Conservation (phyloP, 352 stramenopile species). For the Pythium monospermum region DNA sequence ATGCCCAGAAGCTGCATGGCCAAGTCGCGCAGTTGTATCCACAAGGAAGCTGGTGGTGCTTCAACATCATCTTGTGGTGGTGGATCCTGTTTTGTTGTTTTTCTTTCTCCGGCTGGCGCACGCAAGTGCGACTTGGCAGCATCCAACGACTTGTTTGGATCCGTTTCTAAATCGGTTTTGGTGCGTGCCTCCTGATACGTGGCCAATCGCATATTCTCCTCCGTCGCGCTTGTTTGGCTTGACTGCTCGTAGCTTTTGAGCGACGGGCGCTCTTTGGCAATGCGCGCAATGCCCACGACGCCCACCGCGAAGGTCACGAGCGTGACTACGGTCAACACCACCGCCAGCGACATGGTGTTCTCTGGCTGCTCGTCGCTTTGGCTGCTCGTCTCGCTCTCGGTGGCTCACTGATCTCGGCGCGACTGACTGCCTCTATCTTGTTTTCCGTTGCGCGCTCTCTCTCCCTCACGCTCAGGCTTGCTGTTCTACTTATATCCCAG, state of each 20-base stretch:
- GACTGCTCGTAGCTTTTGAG: conserved; percentile 24
- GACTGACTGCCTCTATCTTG: neutral
- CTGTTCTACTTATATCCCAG: conserved; percentile 1
- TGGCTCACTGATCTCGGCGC: neutral
- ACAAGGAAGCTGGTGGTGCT: too few relatives aligned
- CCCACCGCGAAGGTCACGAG: conserved; percentile 16
- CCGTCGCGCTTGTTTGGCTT: neutral
- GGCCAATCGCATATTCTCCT: conserved; percentile 10
- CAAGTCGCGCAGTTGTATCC: neutral
- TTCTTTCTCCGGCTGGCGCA: neutral
- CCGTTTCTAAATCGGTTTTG: conserved; percentile 16
- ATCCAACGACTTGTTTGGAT: neutral
- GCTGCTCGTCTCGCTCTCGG: conserved; percentile 5
- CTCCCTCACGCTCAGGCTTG: neutral
- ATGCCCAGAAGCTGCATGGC: conserved; percentile 17
- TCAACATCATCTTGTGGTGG: neutral
- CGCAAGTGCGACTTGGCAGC: conserved; percentile 9
- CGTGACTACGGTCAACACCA: conserved; percentile 14
- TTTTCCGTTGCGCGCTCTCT: neutral
- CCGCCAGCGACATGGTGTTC: conserved; percentile 15
- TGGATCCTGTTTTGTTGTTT: neutral
- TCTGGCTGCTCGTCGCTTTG: neutral
- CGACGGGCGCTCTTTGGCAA: conserved; percentile 20
- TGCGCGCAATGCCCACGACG: conserved; percentile 20
- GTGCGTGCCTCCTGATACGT: conserved; percentile 9